Percentiles rank a stretch among this genome's conserved stretches.
phyloP scores from a whole-genome alignment of 192 early-diverging fungal genomes.

The Mortierella claussenii region DNA sequence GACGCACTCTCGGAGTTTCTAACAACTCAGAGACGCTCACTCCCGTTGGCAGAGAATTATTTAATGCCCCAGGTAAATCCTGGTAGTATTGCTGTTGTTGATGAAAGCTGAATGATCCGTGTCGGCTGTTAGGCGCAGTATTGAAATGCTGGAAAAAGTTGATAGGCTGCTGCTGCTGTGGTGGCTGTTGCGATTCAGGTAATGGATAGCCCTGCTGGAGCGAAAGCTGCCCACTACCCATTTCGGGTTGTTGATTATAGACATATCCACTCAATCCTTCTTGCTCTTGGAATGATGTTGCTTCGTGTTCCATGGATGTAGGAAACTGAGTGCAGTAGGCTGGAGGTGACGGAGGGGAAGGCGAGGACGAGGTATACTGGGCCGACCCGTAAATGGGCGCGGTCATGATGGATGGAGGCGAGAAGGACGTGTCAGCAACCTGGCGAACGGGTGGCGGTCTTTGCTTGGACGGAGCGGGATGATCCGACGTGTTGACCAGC shows the following conservation, averaged over 20 bases:
- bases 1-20: conserved; percentile 10
- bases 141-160: conserved; percentile 22
- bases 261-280: background rate
- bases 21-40: background rate
- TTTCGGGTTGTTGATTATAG: background rate
- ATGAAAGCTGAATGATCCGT: conserved; percentile 23
- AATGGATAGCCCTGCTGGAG: background rate
- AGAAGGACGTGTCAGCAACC: conserved; percentile 11
- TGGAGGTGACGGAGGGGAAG: background rate
- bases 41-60: background rate
- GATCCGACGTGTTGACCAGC: background rate
- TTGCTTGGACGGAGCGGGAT: conserved; percentile 8
- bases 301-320: background rate
- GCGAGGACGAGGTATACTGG: background rate
- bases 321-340: conserved; percentile 2
- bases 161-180: conserved; percentile 13
- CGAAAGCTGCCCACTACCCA: conserved; percentile 7
- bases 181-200: conserved; percentile 3
- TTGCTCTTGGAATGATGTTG: background rate
- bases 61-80: conserved; percentile 9
- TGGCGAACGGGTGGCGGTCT: conserved; percentile 14
- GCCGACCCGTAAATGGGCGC: conserved; percentile 6
- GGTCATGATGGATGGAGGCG: conserved; percentile 9
- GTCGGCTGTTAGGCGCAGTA: conserved; percentile 19
- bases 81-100: conserved; percentile 34